A percentile compares a stretch with the other conserved stretches of the same genome.
Evolutionary conservation across 83 land plant genomes (phyloP).

Genomic region (Isoetes engelmannii): DNA sequence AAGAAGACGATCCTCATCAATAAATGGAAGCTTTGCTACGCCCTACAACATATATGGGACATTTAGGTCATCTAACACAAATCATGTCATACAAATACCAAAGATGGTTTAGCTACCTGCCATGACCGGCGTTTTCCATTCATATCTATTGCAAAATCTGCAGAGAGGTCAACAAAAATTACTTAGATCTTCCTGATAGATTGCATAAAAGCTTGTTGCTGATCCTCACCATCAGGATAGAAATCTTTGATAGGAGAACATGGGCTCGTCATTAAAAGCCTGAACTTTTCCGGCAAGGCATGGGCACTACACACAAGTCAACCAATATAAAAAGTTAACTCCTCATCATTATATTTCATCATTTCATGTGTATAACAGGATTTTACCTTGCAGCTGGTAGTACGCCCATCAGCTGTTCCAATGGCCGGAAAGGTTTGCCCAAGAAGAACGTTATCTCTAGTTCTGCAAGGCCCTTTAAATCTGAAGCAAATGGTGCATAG

Average conservation of each 20-base stretch:
- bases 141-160: slow-evolving; percentile 79
- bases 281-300: slow-evolving; percentile 60
- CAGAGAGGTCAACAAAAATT: not conserved
- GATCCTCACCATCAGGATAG: slow-evolving; percentile 43
- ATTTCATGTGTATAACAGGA: not conserved
- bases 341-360: not conserved
- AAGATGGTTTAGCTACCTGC: slow-evolving; percentile 48
- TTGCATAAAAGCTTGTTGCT: not conserved
- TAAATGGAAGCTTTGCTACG: slow-evolving; percentile 62
- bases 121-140: slow-evolving; percentile 72
- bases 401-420: slow-evolving; percentile 78
- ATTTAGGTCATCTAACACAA: not conserved
- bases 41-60: slow-evolving; percentile 31
- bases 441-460: slow-evolving; percentile 46
- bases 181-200: not conserved
- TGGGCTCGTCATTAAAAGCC: slow-evolving; percentile 58
- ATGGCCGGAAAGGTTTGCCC: slow-evolving; percentile 71
- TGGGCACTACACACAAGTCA: slow-evolving; percentile 43
- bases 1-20: slow-evolving; percentile 43
- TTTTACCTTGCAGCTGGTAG: slow-evolving; percentile 79
- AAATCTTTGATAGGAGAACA: slow-evolving; percentile 64
- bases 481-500: slow-evolving; percentile 91
- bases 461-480: slow-evolving; percentile 49
- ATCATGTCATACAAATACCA: not conserved
- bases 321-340: not conserved